Conservation (phyloP, 2,329 filamentous ascomycete species). For the Epichloe aotearoae region DNA sequence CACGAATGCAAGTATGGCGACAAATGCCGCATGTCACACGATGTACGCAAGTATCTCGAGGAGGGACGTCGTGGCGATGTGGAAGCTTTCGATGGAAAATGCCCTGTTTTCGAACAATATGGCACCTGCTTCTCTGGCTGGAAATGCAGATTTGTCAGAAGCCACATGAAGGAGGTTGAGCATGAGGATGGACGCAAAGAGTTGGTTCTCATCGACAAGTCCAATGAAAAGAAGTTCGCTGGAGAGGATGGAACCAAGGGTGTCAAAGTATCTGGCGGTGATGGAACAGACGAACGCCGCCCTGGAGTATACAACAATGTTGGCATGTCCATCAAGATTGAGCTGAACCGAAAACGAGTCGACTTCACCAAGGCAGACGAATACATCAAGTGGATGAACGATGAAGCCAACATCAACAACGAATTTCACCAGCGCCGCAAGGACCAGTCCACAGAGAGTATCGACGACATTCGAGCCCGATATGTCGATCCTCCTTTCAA, state of each 20-base stretch:
- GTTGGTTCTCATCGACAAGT: slow-evolving; percentile 50
- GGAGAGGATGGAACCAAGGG: slow-evolving; percentile 3
- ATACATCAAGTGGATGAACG: slow-evolving; percentile 67
- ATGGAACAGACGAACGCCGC: slow-evolving; percentile 31
- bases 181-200: slow-evolving; percentile 72
- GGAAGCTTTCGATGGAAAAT: slow-evolving; percentile 60
- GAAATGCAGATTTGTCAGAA: slow-evolving; percentile 85
- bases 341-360: slow-evolving; percentile 59
- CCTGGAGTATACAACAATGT: slow-evolving; percentile 67
- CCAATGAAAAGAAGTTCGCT: slow-evolving; percentile 6
- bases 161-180: slow-evolving; percentile 72
- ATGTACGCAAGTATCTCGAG: slow-evolving; percentile 72
- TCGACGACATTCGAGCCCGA: slow-evolving; percentile 60
- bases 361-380: slow-evolving; percentile 60
- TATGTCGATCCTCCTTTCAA: slow-evolving; percentile 80
- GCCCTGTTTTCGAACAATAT: slow-evolving; percentile 65
- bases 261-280: slow-evolving; percentile 14
- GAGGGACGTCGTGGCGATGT: slow-evolving; percentile 74
- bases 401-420: slow-evolving; percentile 33
- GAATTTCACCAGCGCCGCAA: slow-evolving; percentile 27
- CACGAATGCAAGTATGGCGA: slow-evolving; percentile 64
- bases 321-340: slow-evolving; percentile 54
- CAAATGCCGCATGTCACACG: slow-evolving; percentile 69
- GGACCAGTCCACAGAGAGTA: slow-evolving; percentile 29
- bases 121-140: slow-evolving; percentile 75